Evolutionary conservation across 2,329 filamentous ascomycete species (phyloP), one percentile per base, ranked within the genome.

Genomic region (Bipolaris victoriae): DNA sequence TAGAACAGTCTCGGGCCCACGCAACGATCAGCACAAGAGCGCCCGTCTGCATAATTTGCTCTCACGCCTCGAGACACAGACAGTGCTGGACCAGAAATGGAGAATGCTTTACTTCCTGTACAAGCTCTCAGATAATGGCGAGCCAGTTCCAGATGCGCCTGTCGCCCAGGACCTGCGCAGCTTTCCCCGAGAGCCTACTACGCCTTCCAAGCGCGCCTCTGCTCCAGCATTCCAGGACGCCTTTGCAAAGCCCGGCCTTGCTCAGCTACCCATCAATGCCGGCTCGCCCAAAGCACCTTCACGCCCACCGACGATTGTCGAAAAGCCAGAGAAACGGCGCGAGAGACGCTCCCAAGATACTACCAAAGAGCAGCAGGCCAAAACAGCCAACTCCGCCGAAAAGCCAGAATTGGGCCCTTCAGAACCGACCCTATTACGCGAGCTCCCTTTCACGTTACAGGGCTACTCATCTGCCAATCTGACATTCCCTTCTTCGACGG

Each of bases 41-140:
- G 92, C 93, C 18, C 86, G 89, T 60, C 97, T 97, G 77, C 90
- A 92, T 22, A 96, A 97, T 71, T 84, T 99, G 26, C 97, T 97
- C 78, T 92, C 91, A 33, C 86, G 92, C 55, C 84, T 99, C 16
- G 82, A 97, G 24, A 90, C 91, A n/a, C 87, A 97, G 64, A 93
- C 93, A 0, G 93, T 98, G 5, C 83, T 99, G 43, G 90, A 91
- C 69, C 90, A 97, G 77, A 99, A 99, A 84, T 98, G 93, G 92
- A 92, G 90, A 3, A 97, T 99, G 64, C 83, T 99, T 18, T 96
- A 96, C 74, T 87, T 99, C 40, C 85, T 99, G 40, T 90, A 95
- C 74, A 88, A 91, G 68, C 84, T 97, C 46, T 88, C 91, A 60
- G 90, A 93, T 70, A 86, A 71, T 7, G 60, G 67, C 5, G 52